Evolutionary conservation across 2,329 filamentous ascomycete genomes (phyloP).

Genomic region (Ophiostoma ips): DNA sequence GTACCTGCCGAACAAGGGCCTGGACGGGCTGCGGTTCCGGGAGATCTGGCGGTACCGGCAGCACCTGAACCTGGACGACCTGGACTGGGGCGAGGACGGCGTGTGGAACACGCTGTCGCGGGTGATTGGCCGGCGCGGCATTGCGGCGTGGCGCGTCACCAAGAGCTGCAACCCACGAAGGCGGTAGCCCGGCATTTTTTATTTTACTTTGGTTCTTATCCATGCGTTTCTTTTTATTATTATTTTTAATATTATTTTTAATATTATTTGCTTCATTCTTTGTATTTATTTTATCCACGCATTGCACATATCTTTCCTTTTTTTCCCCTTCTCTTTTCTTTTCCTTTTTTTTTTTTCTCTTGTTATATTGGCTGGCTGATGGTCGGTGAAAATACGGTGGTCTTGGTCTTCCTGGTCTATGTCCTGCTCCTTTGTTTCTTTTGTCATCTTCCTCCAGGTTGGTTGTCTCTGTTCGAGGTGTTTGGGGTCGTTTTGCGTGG

Average conservation of each 20-base stretch:
- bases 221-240: neutral
- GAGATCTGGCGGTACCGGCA: constrained; percentile 54
- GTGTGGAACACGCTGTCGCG: constrained; percentile 56
- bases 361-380: neutral
- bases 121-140: constrained; percentile 49
- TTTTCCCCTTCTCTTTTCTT: neutral
- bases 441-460: too few relatives aligned
- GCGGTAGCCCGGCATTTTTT: neutral
- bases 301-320: neutral
- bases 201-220: neutral
- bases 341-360: neutral
- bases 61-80: constrained; percentile 66
- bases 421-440: neutral
- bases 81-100: constrained; percentile 67
- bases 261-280: neutral
- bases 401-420: neutral
- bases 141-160: constrained; percentile 50
- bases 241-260: neutral
- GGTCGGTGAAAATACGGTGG: neutral
- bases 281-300: neutral
- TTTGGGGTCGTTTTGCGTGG: neutral
- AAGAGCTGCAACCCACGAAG: constrained; percentile 34
- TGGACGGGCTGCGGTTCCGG: constrained; percentile 48
- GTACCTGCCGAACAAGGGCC: constrained; percentile 44
- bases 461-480: neutral